Conservation (phyloP, 345 rosid genomes). For the Gossypium bickii region DNA sequence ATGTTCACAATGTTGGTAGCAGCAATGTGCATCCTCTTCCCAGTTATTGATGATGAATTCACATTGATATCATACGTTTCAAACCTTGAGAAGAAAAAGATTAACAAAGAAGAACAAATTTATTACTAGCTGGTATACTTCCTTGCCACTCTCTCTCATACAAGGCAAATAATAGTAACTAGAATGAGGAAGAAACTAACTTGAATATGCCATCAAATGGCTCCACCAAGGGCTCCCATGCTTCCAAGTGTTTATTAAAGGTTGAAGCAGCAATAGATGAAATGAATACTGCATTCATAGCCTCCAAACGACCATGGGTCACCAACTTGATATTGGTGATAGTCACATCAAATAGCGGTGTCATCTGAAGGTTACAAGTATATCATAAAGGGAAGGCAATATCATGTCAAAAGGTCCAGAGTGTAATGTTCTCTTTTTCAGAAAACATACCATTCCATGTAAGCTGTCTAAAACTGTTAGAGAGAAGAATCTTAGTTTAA, state of each 20-base stretch:
- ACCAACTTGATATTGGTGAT: conserved; percentile 90
- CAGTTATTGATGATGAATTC: conserved; percentile 54
- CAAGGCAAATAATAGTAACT: conserved; percentile 13
- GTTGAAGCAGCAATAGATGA: conserved; percentile 93
- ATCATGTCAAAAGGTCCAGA: neutral
- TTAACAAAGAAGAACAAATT: conserved; percentile 10
- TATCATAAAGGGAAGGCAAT: neutral
- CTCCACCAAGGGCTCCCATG: conserved; percentile 98
- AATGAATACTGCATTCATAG: conserved; percentile 91
- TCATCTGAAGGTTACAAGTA: conserved; percentile 53
- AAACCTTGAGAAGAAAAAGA: conserved; percentile 48
- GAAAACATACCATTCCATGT: conserved; percentile 77
- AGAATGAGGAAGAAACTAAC: conserved; percentile 38
- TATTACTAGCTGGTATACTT: conserved; percentile 8
- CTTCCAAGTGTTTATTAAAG: conserved; percentile 87
- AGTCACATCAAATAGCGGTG: conserved; percentile 84
- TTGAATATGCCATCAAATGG: conserved; percentile 99
- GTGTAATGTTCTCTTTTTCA: conserved; percentile 1
- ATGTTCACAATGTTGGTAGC: conserved; percentile 79
- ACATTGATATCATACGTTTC: conserved; percentile 77
- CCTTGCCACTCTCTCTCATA: neutral
- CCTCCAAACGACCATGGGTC: conserved; percentile 85
- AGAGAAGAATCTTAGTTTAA: conserved; percentile 80
- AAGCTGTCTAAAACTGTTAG: conserved; percentile 81
- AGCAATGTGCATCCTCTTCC: conserved; percentile 79